Percentiles rank a stretch among this genome's conserved stretches.
These are phyloP conservation scores for Coemansia erecta DNA, from an alignment of 192 early-diverging fungal genomes.

Conservation along the genomic window DNA sequence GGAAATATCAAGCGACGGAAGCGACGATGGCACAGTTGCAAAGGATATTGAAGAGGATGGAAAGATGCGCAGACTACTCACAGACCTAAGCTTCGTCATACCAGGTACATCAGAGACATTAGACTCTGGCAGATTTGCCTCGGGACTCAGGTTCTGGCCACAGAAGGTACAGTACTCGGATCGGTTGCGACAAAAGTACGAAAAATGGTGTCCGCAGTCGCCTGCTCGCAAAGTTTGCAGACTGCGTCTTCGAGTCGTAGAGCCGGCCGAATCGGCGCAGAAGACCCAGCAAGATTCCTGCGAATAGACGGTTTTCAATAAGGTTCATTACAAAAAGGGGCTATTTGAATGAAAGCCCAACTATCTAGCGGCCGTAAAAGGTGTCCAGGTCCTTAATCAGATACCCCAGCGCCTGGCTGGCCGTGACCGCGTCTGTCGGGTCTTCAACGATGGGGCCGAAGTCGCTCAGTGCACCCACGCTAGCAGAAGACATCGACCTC, in stretches of 20 bases:
- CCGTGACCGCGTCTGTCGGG: conserved; percentile 25
- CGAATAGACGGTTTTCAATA: neutral
- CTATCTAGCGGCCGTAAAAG: conserved; percentile 9
- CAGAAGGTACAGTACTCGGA: conserved; percentile 27
- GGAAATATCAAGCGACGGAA: conserved; percentile 24
- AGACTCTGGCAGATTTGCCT: conserved; percentile 8
- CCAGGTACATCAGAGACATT: neutral
- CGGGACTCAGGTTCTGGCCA: conserved; percentile 15
- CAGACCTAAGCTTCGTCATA: conserved; percentile 33
- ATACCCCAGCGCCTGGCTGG: conserved; percentile 40
- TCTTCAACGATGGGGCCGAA: conserved; percentile 35
- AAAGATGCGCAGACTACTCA: conserved; percentile 45
- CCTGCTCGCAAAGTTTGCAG: conserved; percentile 24
- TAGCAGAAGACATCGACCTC: neutral
- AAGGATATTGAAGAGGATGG: conserved; percentile 48
- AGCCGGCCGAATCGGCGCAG: no score
- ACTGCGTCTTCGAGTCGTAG: conserved; percentile 23
- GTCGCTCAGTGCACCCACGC: conserved; percentile 1
- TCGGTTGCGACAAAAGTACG: conserved; percentile 24
- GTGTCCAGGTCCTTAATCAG: conserved; percentile 33
- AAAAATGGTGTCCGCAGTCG: conserved; percentile 25
- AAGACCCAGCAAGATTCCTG: neutral
- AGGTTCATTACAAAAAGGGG: neutral
- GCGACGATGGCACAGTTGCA: conserved; percentile 7
- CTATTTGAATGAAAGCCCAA: neutral